Percentiles rank a stretch among this genome's conserved stretches.
Conservation (phyloP, 345 rosid genomes). For the Arabis alpina region DNA sequence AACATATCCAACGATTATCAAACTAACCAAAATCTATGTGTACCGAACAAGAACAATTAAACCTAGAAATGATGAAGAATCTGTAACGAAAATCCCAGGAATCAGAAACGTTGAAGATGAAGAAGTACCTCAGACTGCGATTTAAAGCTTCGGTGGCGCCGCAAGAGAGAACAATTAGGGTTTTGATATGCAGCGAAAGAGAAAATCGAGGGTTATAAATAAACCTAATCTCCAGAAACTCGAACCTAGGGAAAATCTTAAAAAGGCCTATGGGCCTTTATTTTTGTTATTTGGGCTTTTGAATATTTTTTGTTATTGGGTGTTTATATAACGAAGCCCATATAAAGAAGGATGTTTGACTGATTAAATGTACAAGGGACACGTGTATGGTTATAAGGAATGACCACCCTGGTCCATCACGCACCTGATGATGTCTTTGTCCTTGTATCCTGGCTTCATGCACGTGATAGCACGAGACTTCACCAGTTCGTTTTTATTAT, state of each 20-base stretch:
- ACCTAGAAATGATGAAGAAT: background rate
- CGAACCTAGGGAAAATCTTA: background rate
- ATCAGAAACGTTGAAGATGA: background rate
- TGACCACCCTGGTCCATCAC: slow-evolving; percentile 30
- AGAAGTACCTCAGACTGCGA: slow-evolving; percentile 23
- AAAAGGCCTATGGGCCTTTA: background rate
- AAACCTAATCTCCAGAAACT: background rate
- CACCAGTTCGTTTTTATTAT: slow-evolving; percentile 4
- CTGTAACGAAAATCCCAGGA: background rate
- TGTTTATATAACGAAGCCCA: background rate
- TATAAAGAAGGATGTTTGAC: background rate
- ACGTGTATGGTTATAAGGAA: slow-evolving; percentile 23
- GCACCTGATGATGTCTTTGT: slow-evolving; percentile 30
- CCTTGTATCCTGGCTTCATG: slow-evolving; percentile 27
- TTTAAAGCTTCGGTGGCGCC: slow-evolving; percentile 24
- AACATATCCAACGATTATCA: background rate
- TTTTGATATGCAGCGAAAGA: background rate
- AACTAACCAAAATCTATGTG: background rate
- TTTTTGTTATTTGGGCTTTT: background rate
- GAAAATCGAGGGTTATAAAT: background rate
- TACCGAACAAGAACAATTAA: background rate
- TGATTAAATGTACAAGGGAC: background rate
- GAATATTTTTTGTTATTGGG: too few relatives aligned
- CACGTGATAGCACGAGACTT: slow-evolving; percentile 37
- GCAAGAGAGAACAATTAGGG: slow-evolving; percentile 21